Evolutionary conservation across 2,329 filamentous ascomycete species (phyloP).

Genomic region (Pseudocercospora eumusae): DNA sequence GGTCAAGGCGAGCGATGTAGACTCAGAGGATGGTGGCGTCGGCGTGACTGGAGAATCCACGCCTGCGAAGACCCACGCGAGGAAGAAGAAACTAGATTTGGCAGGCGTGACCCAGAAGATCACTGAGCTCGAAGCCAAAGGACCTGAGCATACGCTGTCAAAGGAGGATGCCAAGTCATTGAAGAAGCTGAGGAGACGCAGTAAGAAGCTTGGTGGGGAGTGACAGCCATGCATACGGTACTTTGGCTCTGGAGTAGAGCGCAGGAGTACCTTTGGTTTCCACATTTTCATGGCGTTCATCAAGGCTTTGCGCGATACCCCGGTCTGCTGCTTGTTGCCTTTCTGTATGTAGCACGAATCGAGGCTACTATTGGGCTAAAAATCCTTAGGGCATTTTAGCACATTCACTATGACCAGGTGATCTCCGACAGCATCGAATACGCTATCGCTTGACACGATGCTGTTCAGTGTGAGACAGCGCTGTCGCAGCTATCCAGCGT

Average conservation of each 20-base stretch:
- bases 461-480: background rate
- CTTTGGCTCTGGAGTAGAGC: background rate
- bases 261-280: background rate
- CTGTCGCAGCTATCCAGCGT: background rate
- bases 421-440: background rate
- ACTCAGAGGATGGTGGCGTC: background rate
- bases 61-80: background rate
- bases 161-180: background rate
- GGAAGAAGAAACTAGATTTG: background rate
- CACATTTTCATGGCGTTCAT: background rate
- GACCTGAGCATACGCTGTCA: background rate
- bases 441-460: background rate
- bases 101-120: background rate
- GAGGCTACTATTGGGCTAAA: background rate
- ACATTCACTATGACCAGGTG: background rate
- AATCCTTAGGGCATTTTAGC: background rate
- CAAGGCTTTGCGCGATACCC: background rate
- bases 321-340: background rate
- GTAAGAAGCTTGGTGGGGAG: slow-evolving; percentile 7
- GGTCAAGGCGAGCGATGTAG: slow-evolving; percentile 22
- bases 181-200: slow-evolving; percentile 3
- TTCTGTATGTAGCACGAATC: slow-evolving; percentile 1
- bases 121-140: background rate
- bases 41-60: background rate
- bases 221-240: background rate